phyloP scores from a whole-genome alignment of 805 yeast species.

The Ogataea minuta region DNA sequence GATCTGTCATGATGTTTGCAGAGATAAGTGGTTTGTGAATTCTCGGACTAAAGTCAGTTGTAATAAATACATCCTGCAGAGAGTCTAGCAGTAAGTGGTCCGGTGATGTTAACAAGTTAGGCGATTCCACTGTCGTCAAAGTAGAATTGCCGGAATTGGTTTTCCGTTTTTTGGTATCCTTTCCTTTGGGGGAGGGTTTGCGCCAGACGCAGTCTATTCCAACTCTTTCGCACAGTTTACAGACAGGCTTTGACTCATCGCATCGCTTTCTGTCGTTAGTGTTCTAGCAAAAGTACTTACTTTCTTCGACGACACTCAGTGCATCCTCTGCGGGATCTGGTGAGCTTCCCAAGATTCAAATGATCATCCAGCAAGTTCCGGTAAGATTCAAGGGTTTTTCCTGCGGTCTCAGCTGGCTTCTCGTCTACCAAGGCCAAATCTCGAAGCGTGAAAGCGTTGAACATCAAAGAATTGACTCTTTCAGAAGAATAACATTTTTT shows the following conservation, averaged over 20 bases:
- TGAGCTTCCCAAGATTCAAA: constrained; percentile 11
- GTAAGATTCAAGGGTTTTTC: not conserved
- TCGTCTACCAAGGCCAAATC: constrained; percentile 6
- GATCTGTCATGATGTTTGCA: constrained; percentile 10
- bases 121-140: not conserved
- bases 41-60: not conserved
- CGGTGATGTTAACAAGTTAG: not conserved
- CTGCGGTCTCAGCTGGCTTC: constrained; percentile 1
- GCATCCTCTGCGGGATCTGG: constrained; percentile 22
- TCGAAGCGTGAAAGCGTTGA: constrained; percentile 8
- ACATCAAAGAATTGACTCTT: too few relatives aligned
- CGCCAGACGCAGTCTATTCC: constrained; percentile 29
- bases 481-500: too few relatives aligned
- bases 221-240: constrained; percentile 37
- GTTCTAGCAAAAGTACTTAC: constrained; percentile 7
- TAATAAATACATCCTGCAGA: not conserved
- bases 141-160: not conserved
- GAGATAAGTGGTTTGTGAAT: constrained; percentile 7
- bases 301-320: constrained; percentile 19
- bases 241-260: constrained; percentile 42
- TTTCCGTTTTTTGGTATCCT: constrained; percentile 2
- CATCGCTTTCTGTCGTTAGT: constrained; percentile 39
- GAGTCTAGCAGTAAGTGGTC: too few relatives aligned
- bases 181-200: constrained; percentile 10
- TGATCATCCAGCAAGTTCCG: constrained; percentile 10